These are phyloP conservation scores for Phytophthora boehmeriae DNA, from an alignment of 352 stramenopile genomes.

Conservation along the genomic window DNA sequence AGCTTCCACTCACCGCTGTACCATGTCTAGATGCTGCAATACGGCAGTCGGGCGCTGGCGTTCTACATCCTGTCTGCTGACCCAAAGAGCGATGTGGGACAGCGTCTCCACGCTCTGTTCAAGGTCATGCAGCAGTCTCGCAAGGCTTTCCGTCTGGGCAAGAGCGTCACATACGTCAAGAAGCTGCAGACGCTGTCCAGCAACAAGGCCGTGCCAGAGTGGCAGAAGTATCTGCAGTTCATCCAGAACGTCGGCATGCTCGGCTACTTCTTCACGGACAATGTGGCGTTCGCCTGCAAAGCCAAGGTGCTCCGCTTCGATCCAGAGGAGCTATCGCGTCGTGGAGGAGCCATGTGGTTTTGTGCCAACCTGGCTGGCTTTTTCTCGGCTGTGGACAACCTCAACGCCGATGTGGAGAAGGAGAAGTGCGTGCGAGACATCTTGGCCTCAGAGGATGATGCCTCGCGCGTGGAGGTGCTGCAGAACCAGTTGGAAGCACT, in stretches of 20 bases:
- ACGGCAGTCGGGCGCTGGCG: constrained; percentile 77
- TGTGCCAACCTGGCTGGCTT: constrained; percentile 85
- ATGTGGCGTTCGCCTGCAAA: constrained; percentile 85
- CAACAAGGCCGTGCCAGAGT: constrained; percentile 62
- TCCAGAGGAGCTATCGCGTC: constrained; percentile 62
- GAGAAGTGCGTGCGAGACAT: constrained; percentile 81
- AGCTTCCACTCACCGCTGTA: not conserved
- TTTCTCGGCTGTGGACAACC: constrained; percentile 65
- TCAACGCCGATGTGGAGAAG: constrained; percentile 82
- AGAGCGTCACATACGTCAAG: constrained; percentile 83
- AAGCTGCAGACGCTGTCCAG: constrained; percentile 62
- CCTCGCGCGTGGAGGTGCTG: constrained; percentile 52
- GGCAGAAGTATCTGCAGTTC: constrained; percentile 68
- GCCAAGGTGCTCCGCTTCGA: constrained; percentile 75
- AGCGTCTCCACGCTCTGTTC: constrained; percentile 79
- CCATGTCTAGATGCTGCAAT: constrained; percentile 67
- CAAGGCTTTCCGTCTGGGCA: constrained; percentile 87
- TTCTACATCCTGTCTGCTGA: constrained; percentile 82
- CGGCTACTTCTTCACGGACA: constrained; percentile 89
- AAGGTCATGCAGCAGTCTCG: constrained; percentile 82
- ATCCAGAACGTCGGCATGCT: constrained; percentile 86
- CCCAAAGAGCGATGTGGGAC: constrained; percentile 81
- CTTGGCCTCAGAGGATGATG: constrained; percentile 71
- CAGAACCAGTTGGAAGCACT: constrained; percentile 68
- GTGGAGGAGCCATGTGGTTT: constrained; percentile 85